Percentiles rank a stretch among this genome's conserved stretches.
phyloP scores from a whole-genome alignment of 176 grass and related monocot species.

The bread wheat (Triticum aestivum) region DNA sequence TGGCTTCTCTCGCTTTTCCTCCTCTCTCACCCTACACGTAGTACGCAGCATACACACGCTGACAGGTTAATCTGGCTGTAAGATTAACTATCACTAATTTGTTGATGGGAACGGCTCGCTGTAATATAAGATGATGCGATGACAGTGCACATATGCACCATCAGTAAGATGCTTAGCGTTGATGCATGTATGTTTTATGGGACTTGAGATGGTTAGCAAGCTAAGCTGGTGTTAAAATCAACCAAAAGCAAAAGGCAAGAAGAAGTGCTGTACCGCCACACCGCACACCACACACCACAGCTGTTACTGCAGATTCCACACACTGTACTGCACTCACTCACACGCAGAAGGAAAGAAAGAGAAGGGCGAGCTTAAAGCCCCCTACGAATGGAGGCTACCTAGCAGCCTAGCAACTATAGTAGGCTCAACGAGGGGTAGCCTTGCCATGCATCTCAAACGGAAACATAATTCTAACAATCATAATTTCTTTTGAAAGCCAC shows the following conservation, averaged over 20 bases:
- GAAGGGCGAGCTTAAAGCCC: constrained; percentile 14
- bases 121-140: constrained; percentile 46
- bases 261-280: constrained; percentile 34
- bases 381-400: constrained; percentile 3
- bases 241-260: constrained; percentile 46
- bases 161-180: constrained; percentile 24
- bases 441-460: neutral
- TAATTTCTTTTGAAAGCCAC: too few relatives aligned
- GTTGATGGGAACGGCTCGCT: neutral
- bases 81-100: neutral
- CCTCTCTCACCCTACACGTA: constrained; percentile 24
- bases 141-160: constrained; percentile 11
- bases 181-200: constrained; percentile 25
- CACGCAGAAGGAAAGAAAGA: constrained; percentile 22
- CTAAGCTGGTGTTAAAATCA: constrained; percentile 28
- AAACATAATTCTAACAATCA: too few relatives aligned
- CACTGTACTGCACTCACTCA: constrained; percentile 42
- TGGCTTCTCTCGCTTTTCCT: constrained; percentile 13
- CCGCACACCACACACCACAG: constrained; percentile 33
- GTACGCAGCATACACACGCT: neutral
- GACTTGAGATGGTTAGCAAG: constrained; percentile 25
- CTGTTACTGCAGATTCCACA: constrained; percentile 66
- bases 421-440: neutral
- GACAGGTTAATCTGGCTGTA: constrained; percentile 18
- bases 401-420: neutral